Percentiles rank a stretch among this genome's conserved stretches.
These are phyloP conservation scores for Solanum ahanhuiri DNA, from an alignment of 257 asterid species.

Conservation along the genomic window DNA sequence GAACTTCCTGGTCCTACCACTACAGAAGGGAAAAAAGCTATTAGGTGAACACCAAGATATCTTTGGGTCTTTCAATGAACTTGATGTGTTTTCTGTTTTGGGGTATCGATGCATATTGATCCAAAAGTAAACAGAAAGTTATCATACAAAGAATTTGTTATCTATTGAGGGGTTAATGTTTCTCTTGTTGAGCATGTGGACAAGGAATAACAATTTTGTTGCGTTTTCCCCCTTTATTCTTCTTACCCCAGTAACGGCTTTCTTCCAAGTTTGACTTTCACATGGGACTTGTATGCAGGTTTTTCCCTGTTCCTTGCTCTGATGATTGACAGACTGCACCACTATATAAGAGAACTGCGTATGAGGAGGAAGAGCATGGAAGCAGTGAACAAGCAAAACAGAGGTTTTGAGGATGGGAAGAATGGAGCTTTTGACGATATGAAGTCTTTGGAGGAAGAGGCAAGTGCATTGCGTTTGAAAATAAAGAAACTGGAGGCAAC, in stretches of 20 bases:
- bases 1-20: background rate
- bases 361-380: constrained; percentile 61
- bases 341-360: constrained; percentile 72
- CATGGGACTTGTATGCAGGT: constrained; percentile 29
- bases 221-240: background rate
- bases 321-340: constrained; percentile 77
- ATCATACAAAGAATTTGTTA: background rate
- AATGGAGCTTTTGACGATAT: constrained; percentile 25
- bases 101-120: background rate
- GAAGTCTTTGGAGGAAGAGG: constrained; percentile 54
- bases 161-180: background rate
- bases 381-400: constrained; percentile 56
- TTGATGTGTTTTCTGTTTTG: background rate
- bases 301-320: constrained; percentile 66
- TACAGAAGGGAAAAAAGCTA: background rate
- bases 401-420: constrained; percentile 43
- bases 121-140: background rate
- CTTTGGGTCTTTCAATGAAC: constrained; percentile 9
- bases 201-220: background rate
- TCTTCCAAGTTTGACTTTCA: background rate
- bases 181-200: background rate
- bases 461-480: constrained; percentile 23
- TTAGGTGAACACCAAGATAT: constrained; percentile 51
- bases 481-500: constrained; percentile 42
- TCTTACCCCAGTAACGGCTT: background rate